Evolutionary conservation across 139 green algal genomes (phyloP), one percentile per base, ranked within the genome.

Genomic region (Haematococcus lacustris): DNA sequence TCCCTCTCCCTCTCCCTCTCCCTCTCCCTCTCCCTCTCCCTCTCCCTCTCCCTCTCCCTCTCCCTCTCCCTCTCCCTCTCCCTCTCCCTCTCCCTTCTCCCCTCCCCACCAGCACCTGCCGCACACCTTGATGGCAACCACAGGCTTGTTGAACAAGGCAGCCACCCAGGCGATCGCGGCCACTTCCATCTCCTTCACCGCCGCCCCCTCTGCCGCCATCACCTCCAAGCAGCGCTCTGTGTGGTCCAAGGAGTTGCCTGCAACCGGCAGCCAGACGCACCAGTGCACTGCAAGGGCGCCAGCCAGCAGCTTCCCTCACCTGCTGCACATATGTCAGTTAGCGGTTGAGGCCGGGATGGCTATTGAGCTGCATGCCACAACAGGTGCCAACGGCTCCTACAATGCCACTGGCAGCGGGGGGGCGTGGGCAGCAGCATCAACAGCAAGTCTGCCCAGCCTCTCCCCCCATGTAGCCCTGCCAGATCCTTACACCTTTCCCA

Each of bases 181-280:
- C 1, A 86, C 91, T 76, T 98, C 94, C 94, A 98, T 98, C 76
- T 98, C 94, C 83, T 98, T 97, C 3, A 98, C 77, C 1, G 81
- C 68, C 3, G 86, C 89, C 21, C 76, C 80, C 63, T 92, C 84
- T 43, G 83, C 68, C 3, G 39, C 70, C 88, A 98, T 96, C 68
- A 87, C 83, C 21, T 89, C 81, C 81, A 94, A 84, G 83, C 93
- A 91, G 71, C 87, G 85, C 6, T 91, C 82, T 13, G 79, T 91
- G 74, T 87, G 91, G 76, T 97, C 94, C 23, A 98, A 76, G 1
- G 84, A 93, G 82, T 98, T 98, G 70, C 94, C 92, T 13, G 84
- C 87, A 25, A n/a, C n/a, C n/a, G n/a, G 81, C 1, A 26, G 39
- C 34, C 40, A 40, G 37, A 7, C n/a, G 37, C 9, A 5, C 32